Evolutionary conservation across 2,329 filamentous ascomycete genomes (phyloP).

Genomic region (Exophiala sp.): DNA sequence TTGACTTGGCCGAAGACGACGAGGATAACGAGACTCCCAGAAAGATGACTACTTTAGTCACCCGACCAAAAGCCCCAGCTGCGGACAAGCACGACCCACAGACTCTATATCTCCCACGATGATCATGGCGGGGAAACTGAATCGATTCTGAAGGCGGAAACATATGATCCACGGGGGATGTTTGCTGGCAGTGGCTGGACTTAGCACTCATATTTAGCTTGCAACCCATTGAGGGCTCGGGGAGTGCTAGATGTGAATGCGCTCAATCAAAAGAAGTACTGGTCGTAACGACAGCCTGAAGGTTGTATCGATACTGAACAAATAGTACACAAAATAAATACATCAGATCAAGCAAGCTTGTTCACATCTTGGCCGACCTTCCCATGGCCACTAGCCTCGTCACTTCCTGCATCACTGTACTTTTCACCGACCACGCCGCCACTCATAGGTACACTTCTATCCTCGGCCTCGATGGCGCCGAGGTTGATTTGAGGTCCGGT

Average conservation of each 20-base stretch:
- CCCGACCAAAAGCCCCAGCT: neutral
- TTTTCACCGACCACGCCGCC: neutral
- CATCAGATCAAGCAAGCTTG: constrained; percentile 5
- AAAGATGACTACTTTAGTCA: neutral
- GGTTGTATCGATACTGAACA: neutral
- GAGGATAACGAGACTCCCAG: constrained; percentile 1
- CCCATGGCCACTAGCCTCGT: neutral
- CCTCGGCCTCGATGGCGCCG: constrained; percentile 8
- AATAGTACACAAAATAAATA: neutral
- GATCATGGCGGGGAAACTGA: neutral
- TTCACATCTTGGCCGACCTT: neutral
- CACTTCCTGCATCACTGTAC: neutral
- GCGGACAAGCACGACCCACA: neutral
- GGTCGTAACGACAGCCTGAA: neutral
- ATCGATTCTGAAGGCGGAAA: neutral
- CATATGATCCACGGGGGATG: no score
- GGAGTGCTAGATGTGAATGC: neutral
- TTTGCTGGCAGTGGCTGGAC: no score
- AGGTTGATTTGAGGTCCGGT: constrained; percentile 20
- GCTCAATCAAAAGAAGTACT: neutral
- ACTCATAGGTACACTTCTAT: neutral
- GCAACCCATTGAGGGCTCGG: neutral
- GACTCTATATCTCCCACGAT: constrained; percentile 13
- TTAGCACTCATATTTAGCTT: no score
- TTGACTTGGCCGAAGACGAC: constrained; percentile 21